Conservation (phyloP, 2,329 filamentous ascomycete species). For the Verticillium klebahnii region DNA sequence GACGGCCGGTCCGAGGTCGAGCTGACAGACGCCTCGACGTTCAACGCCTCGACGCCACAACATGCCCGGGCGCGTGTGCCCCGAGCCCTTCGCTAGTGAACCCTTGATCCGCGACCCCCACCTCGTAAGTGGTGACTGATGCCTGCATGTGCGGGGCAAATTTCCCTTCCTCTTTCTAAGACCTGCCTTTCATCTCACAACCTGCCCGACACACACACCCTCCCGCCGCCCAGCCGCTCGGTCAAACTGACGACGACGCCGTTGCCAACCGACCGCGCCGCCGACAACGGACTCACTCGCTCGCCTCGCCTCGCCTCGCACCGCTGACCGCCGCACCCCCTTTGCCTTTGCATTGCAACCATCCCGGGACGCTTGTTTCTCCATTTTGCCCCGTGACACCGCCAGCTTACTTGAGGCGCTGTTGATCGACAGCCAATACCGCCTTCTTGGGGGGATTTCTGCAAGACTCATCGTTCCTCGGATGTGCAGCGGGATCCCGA, state of each 20-base stretch:
- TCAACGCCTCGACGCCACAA: neutral
- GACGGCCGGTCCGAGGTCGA: neutral
- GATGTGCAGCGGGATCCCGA: neutral
- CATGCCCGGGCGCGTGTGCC: neutral
- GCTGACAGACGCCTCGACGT: neutral
- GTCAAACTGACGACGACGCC: neutral
- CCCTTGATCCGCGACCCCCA: neutral
- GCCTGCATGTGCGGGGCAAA: neutral
- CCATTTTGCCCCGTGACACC: neutral
- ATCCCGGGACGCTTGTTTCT: neutral
- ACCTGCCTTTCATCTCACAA: neutral
- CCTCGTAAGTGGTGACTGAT: neutral
- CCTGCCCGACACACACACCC: neutral
- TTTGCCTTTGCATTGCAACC: neutral
- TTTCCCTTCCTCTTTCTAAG: neutral
- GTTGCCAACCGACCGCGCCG: neutral
- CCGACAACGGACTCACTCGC: neutral
- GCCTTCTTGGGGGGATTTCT: neutral
- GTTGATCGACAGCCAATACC: neutral
- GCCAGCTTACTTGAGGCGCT: neutral
- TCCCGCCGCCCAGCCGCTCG: neutral
- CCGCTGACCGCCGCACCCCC: neutral
- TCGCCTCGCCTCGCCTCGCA: neutral
- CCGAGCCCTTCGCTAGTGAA: neutral
- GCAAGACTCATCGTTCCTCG: neutral